phyloP scores from a whole-genome alignment of 2,329 filamentous ascomycete species.

The Aspergillus luchuensis region DNA sequence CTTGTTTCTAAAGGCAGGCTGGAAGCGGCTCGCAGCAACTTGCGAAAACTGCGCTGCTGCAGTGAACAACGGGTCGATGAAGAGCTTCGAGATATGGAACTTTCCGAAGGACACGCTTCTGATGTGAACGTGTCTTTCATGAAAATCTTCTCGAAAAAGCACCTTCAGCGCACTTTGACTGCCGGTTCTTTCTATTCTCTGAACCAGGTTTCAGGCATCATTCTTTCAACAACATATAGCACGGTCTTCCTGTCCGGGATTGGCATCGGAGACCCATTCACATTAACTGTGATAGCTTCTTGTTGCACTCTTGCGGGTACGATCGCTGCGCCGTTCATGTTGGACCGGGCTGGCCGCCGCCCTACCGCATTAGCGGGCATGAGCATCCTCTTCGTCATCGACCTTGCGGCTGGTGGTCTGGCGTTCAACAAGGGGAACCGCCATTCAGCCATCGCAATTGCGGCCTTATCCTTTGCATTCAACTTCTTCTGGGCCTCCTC shows the following conservation, averaged over 20 bases:
- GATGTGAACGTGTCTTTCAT: constrained; percentile 33
- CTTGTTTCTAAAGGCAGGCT: constrained; percentile 32
- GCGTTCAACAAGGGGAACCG: constrained; percentile 31
- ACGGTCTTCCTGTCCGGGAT: constrained; percentile 41
- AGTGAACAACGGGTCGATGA: constrained; percentile 33
- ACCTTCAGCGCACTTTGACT: constrained; percentile 40
- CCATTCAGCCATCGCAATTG: constrained; percentile 31
- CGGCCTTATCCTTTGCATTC: constrained; percentile 39
- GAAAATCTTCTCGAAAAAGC: constrained; percentile 39
- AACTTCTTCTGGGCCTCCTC: constrained; percentile 43
- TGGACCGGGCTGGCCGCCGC: constrained; percentile 39
- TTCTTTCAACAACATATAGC: constrained; percentile 42
- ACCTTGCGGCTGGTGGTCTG: constrained; percentile 37
- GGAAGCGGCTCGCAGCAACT: constrained; percentile 31
- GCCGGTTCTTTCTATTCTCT: constrained; percentile 40
- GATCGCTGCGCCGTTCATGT: constrained; percentile 37
- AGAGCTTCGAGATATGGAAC: constrained; percentile 35
- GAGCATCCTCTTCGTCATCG: constrained; percentile 35
- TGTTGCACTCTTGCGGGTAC: constrained; percentile 41
- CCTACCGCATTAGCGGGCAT: constrained; percentile 41
- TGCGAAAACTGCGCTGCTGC: constrained; percentile 36
- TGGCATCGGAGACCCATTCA: constrained; percentile 36
- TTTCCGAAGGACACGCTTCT: constrained; percentile 30
- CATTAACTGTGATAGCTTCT: constrained; percentile 39
- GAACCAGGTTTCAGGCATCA: constrained; percentile 41